These are phyloP conservation scores for Vaccinium macrocarpon DNA, from an alignment of 148 eudicot genomes.

Conservation along the genomic window DNA sequence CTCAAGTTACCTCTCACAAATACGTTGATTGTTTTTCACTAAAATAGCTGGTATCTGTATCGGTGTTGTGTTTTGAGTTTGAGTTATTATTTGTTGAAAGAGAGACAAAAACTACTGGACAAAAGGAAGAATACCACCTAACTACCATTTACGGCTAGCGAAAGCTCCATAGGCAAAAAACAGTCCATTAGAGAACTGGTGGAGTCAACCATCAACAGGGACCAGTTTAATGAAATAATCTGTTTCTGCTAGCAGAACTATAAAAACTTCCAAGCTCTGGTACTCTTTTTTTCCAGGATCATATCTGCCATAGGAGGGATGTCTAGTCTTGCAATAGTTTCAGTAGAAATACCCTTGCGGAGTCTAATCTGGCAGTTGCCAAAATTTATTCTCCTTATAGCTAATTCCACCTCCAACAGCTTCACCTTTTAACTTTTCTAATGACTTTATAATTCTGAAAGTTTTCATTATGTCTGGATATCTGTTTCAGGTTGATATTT, in stretches of 20 bases:
- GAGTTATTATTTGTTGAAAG: not conserved
- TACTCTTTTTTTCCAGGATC: not conserved
- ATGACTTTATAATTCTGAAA: not conserved
- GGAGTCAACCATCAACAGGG: not conserved
- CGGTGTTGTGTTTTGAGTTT: not conserved
- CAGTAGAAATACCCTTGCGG: not conserved
- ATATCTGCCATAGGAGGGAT: not conserved
- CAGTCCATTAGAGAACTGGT: not conserved
- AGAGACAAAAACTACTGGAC: not conserved
- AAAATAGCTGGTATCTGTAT: constrained; percentile 7
- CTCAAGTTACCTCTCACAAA: not conserved
- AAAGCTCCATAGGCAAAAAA: not conserved
- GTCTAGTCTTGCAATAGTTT: not conserved
- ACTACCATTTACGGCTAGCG: not conserved
- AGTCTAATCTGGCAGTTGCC: not conserved
- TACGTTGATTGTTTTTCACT: not conserved
- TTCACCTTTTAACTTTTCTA: not conserved
- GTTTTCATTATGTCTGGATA: not conserved
- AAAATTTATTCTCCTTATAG: not conserved
- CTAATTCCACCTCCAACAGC: not conserved
- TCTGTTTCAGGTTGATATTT: not conserved
- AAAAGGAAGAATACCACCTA: not conserved
- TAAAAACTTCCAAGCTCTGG: not conserved
- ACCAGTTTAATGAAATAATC: not conserved
- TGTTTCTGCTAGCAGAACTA: not conserved